phyloP scores from a whole-genome alignment of 1,284 basidiomycete species.

The Ceratorhiza oryzae-sativae region DNA sequence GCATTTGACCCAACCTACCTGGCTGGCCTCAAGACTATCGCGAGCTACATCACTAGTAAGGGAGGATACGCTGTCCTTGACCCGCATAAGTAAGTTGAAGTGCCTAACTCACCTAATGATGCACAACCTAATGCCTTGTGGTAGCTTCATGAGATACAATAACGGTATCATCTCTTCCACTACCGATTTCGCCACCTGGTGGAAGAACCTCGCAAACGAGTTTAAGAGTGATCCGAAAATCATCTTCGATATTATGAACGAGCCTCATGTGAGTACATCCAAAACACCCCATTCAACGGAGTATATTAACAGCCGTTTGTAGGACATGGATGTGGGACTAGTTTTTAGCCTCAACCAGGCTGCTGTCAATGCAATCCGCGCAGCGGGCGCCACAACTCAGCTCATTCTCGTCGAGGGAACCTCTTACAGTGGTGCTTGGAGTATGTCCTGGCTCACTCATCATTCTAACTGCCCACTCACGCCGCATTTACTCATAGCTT shows the following conservation, averaged over 20 bases:
- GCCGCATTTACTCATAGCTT: constrained; percentile 50
- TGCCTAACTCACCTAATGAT: neutral
- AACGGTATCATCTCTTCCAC: constrained; percentile 59
- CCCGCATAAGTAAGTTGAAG: constrained; percentile 52
- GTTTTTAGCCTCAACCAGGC: constrained; percentile 58
- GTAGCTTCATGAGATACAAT: constrained; percentile 67
- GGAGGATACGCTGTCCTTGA: constrained; percentile 65
- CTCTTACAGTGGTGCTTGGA: constrained; percentile 53
- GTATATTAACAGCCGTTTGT: neutral
- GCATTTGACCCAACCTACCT: constrained; percentile 58
- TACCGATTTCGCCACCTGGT: constrained; percentile 62
- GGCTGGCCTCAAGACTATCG: constrained; percentile 58
- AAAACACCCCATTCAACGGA: no score
- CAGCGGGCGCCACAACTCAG: constrained; percentile 64
- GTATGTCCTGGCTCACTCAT: constrained; percentile 32
- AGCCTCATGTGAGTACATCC: constrained; percentile 56
- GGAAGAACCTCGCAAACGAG: constrained; percentile 62
- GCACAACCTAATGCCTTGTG: neutral
- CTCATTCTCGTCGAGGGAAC: constrained; percentile 57
- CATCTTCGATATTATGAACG: constrained; percentile 65
- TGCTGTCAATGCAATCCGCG: constrained; percentile 68
- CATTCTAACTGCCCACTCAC: neutral
- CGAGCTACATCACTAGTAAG: constrained; percentile 66
- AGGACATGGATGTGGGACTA: constrained; percentile 34
- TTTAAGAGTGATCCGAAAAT: constrained; percentile 49